Base-by-base conservation (phyloP, 495 filamentous ascomycete species). In the Aspergillus biplanus region DNA sequence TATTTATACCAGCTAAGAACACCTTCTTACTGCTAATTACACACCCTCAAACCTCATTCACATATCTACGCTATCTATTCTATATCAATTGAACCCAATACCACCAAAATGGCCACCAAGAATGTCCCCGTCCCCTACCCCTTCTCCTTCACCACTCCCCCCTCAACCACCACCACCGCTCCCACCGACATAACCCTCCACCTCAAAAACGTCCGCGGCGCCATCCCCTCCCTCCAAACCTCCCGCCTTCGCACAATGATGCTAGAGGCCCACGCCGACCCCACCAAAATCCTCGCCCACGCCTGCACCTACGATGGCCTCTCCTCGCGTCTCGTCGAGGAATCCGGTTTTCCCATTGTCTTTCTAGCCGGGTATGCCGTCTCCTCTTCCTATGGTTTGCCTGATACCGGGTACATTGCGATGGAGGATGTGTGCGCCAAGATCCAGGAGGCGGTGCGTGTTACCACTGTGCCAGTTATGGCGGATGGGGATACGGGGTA, bases 381-480 rank as follows among this genome's bases (percentile, higher is more conserved):
- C 1, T 56, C 76, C 4, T 71, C 64, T 27, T 62, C 75, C 16
- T 69, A 69, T 21, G 75, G 77, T 21, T 69, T 80, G 0, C 77
- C 78, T 18, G 78, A 80, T 56, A 76, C 78, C 1, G 78, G 78
- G 27, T 80, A 80, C 47, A 78, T 80, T 33, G 77, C 75, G 5
- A 76, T 79, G 68, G 67, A 67, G 35, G 78, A 82, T 50, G 75
- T 82, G 73, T 78, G 73, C 56, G 65, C 73, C n/a, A 76, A 73
- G 62, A 76, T 79, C 58, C 75, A 77, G 54, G 73, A 80, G 50
- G 65, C 67, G 1, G 70, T 69, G 9, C 66, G 75, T 1, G 72
- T 75, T 27, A 75, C 76, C 7, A 67, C 46, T 9, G 27, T 80
- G 0, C 78, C 76, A 0, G 65, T 82, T n/a, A 71, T 80, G 71